These are phyloP conservation scores for bread wheat (Triticum aestivum) DNA, from an alignment of 176 grass and related monocot species.

Conservation along the genomic window DNA sequence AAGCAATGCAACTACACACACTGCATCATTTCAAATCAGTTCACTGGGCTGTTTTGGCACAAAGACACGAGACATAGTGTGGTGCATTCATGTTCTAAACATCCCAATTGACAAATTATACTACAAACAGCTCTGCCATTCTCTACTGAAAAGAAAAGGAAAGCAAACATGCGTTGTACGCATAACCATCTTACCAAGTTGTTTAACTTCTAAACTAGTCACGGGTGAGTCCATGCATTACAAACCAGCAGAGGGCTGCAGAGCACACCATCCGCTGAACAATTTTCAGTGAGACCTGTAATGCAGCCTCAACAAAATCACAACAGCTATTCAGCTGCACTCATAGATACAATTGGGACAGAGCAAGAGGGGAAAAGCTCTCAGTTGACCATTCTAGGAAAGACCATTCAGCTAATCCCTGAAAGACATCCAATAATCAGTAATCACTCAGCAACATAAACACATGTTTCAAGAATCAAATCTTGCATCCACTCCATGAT, in stretches of 20 bases:
- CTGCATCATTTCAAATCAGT: not conserved
- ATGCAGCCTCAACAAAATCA: not conserved
- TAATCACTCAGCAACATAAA: not conserved
- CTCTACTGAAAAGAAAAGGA: not conserved
- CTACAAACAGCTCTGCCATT: too few species aligned
- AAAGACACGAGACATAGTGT: not conserved
- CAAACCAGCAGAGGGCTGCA: not conserved
- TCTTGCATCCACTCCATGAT: not conserved
- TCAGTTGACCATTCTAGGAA: not conserved
- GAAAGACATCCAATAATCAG: not conserved
- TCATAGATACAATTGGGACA: not conserved
- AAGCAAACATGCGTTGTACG: not conserved
- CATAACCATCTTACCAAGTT: not conserved
- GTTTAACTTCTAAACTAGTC: not conserved
- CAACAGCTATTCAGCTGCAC: not conserved
- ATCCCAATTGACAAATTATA: not conserved
- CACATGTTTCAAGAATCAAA: not conserved
- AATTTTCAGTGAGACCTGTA: not conserved
- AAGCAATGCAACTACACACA: not conserved
- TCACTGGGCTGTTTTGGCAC: not conserved
- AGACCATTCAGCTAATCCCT: not conserved
- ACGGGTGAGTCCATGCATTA: not conserved
- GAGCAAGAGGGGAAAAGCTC: not conserved
- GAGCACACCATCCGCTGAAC: not conserved
- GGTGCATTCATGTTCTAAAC: not conserved